Conservation (phyloP, 2,329 filamentous ascomycete species). For the Cladosporium sp. region DNA sequence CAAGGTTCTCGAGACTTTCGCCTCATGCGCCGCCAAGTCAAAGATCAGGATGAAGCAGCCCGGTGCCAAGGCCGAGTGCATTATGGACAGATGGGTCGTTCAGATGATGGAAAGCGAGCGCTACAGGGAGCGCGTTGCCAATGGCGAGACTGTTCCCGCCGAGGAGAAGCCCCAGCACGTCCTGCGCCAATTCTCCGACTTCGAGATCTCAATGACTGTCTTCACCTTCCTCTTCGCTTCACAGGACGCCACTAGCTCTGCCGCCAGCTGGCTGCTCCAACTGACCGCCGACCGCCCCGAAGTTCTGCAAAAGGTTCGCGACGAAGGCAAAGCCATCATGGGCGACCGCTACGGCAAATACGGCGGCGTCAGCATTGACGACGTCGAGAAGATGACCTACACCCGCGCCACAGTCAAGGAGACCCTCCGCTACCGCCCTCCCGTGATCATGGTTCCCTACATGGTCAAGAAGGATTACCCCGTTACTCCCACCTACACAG, state of each 20-base stretch:
- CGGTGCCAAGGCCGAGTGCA: constrained; percentile 85
- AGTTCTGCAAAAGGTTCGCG: constrained; percentile 79
- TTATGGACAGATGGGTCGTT: constrained; percentile 93
- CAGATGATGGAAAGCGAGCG: constrained; percentile 79
- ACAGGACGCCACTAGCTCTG: constrained; percentile 93
- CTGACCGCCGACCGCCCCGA: constrained; percentile 91
- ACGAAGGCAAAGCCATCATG: constrained; percentile 53
- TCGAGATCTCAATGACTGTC: constrained; percentile 86
- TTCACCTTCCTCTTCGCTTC: constrained; percentile 98
- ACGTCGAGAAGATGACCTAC: constrained; percentile 83
- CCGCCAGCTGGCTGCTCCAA: constrained; percentile 93
- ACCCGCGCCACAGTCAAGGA: constrained; percentile 90
- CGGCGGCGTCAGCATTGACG: constrained; percentile 63
- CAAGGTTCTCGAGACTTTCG: constrained; percentile 84
- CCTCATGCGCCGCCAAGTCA: constrained; percentile 87
- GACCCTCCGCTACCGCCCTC: constrained; percentile 87
- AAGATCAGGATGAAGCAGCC: constrained; percentile 71
- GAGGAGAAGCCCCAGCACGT: constrained; percentile 77
- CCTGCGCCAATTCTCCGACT: constrained; percentile 82
- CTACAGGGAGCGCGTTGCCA: constrained; percentile 74
- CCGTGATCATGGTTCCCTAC: constrained; percentile 96
- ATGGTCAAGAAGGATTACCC: constrained; percentile 93
- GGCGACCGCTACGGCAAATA: constrained; percentile 13
- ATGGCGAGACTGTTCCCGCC: constrained; percentile 62
- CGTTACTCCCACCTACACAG: constrained; percentile 81